Evolutionary conservation across 768 basidiomycete genomes (phyloP).

Genomic region (Lactifluus echinatus): DNA sequence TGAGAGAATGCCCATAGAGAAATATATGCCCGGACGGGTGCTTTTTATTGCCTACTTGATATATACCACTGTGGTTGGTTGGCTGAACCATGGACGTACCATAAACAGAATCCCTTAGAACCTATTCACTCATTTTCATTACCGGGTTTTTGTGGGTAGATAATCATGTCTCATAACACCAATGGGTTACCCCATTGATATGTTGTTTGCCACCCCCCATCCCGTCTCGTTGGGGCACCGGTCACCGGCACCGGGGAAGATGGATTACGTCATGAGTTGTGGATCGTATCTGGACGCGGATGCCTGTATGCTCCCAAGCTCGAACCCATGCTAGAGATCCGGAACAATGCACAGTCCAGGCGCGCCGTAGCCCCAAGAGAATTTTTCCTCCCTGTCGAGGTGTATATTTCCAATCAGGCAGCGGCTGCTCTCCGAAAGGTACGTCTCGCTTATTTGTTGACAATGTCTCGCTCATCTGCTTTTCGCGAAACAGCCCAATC

Average conservation of each 20-base stretch:
- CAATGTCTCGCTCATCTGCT: background rate
- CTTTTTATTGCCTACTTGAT: constrained; percentile 15
- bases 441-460: background rate
- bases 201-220: no score
- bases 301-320: constrained; percentile 13
- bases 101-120: constrained; percentile 4
- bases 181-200: constrained; percentile 4
- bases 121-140: constrained; percentile 15
- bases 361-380: constrained; percentile 10
- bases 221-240: background rate
- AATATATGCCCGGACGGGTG: background rate
- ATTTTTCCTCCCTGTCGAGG: constrained; percentile 18
- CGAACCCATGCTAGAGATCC: constrained; percentile 16
- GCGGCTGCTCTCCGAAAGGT: constrained; percentile 21
- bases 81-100: background rate
- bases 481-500: constrained; percentile 30
- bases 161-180: constrained; percentile 5
- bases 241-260: no score
- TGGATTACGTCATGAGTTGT: constrained; percentile 10
- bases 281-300: background rate
- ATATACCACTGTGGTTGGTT: constrained; percentile 19
- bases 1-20: constrained; percentile 5
- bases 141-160: constrained; percentile 5
- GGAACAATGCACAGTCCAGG: constrained; percentile 4
- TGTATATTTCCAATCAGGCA: constrained; percentile 20